Evolutionary conservation across 805 yeast genomes (phyloP).

Genomic region (Pichia cabralensis): DNA sequence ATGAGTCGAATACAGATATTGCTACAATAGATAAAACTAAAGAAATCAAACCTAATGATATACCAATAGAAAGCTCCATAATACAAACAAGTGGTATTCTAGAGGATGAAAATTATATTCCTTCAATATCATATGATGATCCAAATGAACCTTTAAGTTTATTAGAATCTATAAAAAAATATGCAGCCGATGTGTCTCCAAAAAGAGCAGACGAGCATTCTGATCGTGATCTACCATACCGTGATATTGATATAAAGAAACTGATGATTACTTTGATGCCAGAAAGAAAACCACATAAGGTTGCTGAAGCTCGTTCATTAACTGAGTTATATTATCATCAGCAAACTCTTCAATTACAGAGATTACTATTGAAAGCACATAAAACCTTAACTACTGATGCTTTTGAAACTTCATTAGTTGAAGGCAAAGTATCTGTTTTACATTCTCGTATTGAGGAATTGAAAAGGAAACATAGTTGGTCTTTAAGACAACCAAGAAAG

Average conservation of each 20-base stretch:
- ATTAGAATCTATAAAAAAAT: constrained; percentile 21
- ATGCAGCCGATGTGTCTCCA: constrained; percentile 14
- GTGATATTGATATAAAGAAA: constrained; percentile 34
- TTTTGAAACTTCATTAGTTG: constrained; percentile 75
- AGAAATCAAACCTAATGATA: too few relatives aligned
- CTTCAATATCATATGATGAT: too few relatives aligned
- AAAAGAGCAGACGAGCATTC: constrained; percentile 22
- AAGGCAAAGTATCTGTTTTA: constrained; percentile 84
- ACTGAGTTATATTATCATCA: constrained; percentile 83
- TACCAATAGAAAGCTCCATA: too few relatives aligned
- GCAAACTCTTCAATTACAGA: constrained; percentile 78
- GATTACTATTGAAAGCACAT: constrained; percentile 74
- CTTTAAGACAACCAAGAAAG: constrained; percentile 72
- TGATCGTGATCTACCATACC: constrained; percentile 24
- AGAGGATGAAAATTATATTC: too few relatives aligned
- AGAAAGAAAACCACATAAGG: constrained; percentile 41
- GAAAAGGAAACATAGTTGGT: constrained; percentile 82
- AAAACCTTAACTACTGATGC: constrained; percentile 78
- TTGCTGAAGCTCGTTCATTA: constrained; percentile 53
- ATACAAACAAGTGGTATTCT: too few relatives aligned
- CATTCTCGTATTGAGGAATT: constrained; percentile 88
- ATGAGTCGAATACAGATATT: too few relatives aligned
- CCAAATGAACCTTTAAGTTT: constrained; percentile 22
- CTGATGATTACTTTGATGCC: constrained; percentile 38
- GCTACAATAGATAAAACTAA: too few relatives aligned